phyloP scores from a whole-genome alignment of 148 eudicot species.

The Suaeda aralocaspica region DNA sequence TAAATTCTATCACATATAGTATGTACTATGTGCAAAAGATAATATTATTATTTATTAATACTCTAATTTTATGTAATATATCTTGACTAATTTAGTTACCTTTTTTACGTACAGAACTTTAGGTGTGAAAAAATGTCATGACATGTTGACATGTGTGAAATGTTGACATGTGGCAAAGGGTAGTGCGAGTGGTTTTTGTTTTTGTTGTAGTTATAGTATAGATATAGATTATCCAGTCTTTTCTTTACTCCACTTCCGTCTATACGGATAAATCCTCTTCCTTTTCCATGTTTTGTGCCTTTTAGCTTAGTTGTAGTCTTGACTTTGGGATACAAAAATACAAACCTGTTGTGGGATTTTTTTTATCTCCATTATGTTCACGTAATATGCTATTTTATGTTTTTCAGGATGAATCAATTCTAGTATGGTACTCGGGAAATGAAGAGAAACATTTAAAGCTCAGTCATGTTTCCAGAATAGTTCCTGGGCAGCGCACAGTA shows the following conservation, averaged over 20 bases:
- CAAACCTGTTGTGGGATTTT: no score
- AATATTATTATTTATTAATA: no score
- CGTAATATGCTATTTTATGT: neutral
- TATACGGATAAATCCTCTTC: neutral
- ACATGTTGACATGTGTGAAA: no score
- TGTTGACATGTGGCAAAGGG: no score
- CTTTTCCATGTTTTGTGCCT: neutral
- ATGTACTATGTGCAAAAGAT: no score
- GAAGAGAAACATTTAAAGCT: slow-evolving; percentile 62
- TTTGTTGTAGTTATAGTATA: no score
- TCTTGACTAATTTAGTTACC: no score
- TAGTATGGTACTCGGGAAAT: slow-evolving; percentile 66
- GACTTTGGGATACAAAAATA: neutral
- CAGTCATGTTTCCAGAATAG: slow-evolving; percentile 59
- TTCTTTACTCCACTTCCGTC: neutral
- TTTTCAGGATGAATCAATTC: slow-evolving; percentile 67
- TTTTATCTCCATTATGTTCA: neutral
- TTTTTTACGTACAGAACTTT: no score
- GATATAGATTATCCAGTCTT: neutral
- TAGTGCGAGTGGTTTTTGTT: no score
- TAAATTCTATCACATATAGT: no score
- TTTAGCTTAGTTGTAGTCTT: neutral
- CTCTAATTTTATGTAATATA: no score
- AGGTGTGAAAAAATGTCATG: no score
- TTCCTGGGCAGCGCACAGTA: slow-evolving; percentile 87